Evolutionary conservation across 192 early-diverging fungal species (phyloP).

Genomic region (Spinellus fusiger): DNA sequence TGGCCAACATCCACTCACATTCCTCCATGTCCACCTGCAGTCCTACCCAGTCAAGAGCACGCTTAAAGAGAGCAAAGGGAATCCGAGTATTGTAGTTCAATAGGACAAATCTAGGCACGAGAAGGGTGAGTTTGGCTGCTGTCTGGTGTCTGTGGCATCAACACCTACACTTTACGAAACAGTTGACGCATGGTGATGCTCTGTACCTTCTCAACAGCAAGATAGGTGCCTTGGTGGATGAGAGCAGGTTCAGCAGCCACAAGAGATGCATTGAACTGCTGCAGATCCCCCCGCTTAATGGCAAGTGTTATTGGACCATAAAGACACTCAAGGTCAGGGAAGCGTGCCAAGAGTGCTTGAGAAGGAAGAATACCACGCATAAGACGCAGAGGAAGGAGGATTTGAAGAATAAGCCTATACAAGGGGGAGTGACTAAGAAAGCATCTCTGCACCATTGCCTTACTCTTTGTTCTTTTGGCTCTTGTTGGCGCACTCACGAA

Average conservation of each 20-base stretch:
- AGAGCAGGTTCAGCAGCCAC: slow-evolving; percentile 48
- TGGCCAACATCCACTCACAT: slow-evolving; percentile 83
- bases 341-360: slow-evolving; percentile 48
- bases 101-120: slow-evolving; percentile 50
- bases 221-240: slow-evolving; percentile 63
- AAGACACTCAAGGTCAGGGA: slow-evolving; percentile 49
- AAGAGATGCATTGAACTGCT: slow-evolving; percentile 65
- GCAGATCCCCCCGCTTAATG: slow-evolving; percentile 66
- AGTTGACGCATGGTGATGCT: slow-evolving; percentile 68
- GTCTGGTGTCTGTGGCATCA: no score
- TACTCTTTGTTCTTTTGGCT: slow-evolving; percentile 43
- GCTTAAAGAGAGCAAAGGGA: slow-evolving; percentile 52
- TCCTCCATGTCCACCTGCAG: slow-evolving; percentile 56
- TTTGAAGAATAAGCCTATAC: slow-evolving; percentile 70
- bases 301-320: slow-evolving; percentile 66
- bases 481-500: slow-evolving; percentile 35
- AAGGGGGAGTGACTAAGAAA: neutral
- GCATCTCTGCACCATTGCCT: neutral
- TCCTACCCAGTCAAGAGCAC: slow-evolving; percentile 58
- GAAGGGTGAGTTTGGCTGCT: no score
- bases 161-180: slow-evolving; percentile 73
- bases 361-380: slow-evolving; percentile 67
- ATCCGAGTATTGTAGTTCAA: slow-evolving; percentile 50
- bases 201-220: slow-evolving; percentile 76
- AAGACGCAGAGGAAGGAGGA: slow-evolving; percentile 74